Conservation (phyloP, 1,139 yeast species). For the Yamadazyma diddensiae region DNA sequence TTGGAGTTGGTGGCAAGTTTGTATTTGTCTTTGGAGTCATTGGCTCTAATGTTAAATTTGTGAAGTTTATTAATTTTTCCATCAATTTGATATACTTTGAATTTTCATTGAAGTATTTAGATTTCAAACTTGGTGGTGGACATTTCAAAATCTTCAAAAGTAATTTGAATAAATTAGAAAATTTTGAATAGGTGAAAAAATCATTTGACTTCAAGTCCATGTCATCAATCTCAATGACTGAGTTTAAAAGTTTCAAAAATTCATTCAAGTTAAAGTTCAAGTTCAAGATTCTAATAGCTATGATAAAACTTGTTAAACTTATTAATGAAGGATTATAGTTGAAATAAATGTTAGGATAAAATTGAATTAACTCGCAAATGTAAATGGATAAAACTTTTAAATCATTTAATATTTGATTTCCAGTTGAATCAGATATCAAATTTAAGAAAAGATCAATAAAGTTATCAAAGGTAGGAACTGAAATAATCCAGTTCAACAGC, state of each 20-base stretch:
- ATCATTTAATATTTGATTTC: conserved; percentile 27
- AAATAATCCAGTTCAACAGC: conserved; percentile 54
- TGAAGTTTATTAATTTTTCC: conserved; percentile 33
- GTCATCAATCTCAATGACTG: conserved; percentile 7
- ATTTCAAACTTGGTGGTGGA: conserved; percentile 45
- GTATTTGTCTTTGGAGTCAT: conserved; percentile 18
- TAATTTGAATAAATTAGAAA: conserved; percentile 16
- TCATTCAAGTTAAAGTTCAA: conserved; percentile 27
- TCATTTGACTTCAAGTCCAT: conserved; percentile 2
- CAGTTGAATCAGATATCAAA: conserved; percentile 6
- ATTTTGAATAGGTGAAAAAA: conserved; percentile 15
- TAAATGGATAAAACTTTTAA: conserved; percentile 56
- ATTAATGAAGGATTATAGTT: conserved; percentile 54
- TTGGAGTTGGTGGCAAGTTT: conserved; percentile 20
- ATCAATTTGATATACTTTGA: conserved; percentile 37
- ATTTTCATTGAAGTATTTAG: conserved; percentile 39
- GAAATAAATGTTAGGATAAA: conserved; percentile 58
- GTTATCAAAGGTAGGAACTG: conserved; percentile 58
- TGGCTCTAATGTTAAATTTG: conserved; percentile 26
- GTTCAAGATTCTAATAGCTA: conserved; percentile 21
- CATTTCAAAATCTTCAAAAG: conserved; percentile 41
- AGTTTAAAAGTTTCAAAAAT: conserved; percentile 12
- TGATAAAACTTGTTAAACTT: conserved; percentile 50
- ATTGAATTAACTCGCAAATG: conserved; percentile 63
- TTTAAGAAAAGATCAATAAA: conserved; percentile 55